Evolutionary conservation across 768 basidiomycete genomes (phyloP).

Genomic region (Lepiota venenata): DNA sequence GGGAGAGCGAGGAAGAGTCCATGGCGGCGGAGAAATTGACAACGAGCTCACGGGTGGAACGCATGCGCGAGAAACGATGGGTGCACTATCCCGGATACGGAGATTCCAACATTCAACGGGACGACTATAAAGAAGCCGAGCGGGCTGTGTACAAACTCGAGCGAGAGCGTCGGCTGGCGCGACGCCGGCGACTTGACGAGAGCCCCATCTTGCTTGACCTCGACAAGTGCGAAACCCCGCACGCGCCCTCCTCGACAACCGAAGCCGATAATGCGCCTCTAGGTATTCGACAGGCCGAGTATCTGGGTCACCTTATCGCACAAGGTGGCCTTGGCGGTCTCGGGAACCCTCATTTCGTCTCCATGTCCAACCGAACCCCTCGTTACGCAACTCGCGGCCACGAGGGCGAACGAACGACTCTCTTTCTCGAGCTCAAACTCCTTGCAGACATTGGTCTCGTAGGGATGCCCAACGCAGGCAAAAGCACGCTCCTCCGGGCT

Average conservation of each 20-base stretch:
- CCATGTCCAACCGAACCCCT: constrained; percentile 68
- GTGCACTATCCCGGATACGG: constrained; percentile 73
- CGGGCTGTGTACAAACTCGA: constrained; percentile 56
- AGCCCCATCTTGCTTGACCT: constrained; percentile 60
- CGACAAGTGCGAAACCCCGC: constrained; percentile 43
- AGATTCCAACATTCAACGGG: constrained; percentile 59
- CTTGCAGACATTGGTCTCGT: constrained; percentile 95
- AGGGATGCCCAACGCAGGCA: constrained; percentile 93
- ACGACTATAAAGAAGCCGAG: constrained; percentile 73
- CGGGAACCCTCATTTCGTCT: constrained; percentile 86
- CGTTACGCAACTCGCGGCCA: constrained; percentile 83
- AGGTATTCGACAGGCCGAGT: constrained; percentile 49
- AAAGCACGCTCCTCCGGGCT: constrained; percentile 88
- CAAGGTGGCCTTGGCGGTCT: constrained; percentile 77
- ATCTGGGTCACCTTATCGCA: constrained; percentile 64
- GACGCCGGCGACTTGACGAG: constrained; percentile 36
- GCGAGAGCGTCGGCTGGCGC: constrained; percentile 48
- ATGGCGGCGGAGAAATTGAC: constrained; percentile 38
- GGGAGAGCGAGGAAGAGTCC: constrained; percentile 69
- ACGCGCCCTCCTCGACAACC: constrained; percentile 23
- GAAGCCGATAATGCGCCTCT: constrained; percentile 53
- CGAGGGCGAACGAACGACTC: constrained; percentile 71
- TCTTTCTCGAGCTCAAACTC: constrained; percentile 91
- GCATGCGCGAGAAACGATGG: constrained; percentile 67
- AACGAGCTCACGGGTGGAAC: constrained; percentile 45